Evolutionary conservation across 768 basidiomycete species (phyloP).

Genomic region (Mrakia blollopis): DNA sequence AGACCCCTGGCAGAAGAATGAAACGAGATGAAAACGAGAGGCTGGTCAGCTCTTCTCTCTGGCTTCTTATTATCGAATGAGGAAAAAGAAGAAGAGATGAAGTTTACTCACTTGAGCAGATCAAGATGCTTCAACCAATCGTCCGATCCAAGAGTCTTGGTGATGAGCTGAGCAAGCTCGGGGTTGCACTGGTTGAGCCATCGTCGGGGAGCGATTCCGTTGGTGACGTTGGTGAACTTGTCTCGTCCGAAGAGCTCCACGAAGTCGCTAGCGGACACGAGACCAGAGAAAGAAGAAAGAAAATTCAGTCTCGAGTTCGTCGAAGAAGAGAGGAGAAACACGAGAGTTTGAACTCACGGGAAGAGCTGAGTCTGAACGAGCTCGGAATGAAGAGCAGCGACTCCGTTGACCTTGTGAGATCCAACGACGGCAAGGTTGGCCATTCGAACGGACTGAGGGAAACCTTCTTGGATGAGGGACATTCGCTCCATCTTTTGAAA

Average conservation of each 20-base stretch:
- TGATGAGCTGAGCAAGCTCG: constrained; percentile 74
- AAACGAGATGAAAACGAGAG: background rate
- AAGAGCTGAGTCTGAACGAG: constrained; percentile 63
- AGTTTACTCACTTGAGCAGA: constrained; percentile 53
- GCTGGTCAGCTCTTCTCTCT: too few relatives aligned
- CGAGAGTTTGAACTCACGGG: too few relatives aligned
- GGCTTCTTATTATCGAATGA: background rate
- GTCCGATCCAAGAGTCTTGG: constrained; percentile 68
- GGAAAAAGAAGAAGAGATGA: background rate
- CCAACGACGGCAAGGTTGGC: constrained; percentile 86
- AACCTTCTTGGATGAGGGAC: constrained; percentile 82
- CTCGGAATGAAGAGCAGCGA: constrained; percentile 91
- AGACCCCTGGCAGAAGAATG: background rate
- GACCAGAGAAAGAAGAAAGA: too few relatives aligned
- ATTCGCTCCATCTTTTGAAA: constrained; percentile 65
- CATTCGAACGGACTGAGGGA: constrained; percentile 82
- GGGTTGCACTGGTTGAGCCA: constrained; percentile 70
- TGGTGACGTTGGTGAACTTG: constrained; percentile 42
- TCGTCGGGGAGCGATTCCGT: constrained; percentile 33
- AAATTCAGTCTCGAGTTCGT: too few relatives aligned
- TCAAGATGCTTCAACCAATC: constrained; percentile 81
- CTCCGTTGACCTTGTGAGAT: constrained; percentile 70
- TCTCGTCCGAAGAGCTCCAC: constrained; percentile 60
- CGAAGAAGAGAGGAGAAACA: too few relatives aligned
- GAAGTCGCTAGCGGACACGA: too few relatives aligned